phyloP scores from a whole-genome alignment of 345 rosid genomes.

The Jatropha curcas region DNA sequence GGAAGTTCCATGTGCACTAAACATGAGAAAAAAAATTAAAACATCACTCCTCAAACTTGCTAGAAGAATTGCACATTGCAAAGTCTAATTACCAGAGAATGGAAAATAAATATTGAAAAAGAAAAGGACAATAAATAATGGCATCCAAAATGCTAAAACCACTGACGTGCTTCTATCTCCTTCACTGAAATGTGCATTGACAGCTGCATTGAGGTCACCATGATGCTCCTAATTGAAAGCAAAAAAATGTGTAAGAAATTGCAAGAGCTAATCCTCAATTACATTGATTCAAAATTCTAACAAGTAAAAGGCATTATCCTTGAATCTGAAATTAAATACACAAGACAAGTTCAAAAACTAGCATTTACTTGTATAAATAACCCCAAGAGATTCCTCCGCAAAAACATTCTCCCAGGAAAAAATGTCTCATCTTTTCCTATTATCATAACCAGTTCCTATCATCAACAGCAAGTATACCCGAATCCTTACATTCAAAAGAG shows the following conservation, averaged over 20 bases:
- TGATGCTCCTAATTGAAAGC: slow-evolving; percentile 64
- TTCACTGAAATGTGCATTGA: slow-evolving; percentile 82
- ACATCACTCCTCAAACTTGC: slow-evolving; percentile 3
- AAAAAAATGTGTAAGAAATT: slow-evolving; percentile 22
- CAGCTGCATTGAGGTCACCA: slow-evolving; percentile 93
- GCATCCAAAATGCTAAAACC: background rate
- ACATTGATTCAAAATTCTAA: background rate
- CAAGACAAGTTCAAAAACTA: background rate
- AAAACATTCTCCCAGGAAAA: no score
- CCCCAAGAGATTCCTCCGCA: background rate
- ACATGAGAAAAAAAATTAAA: background rate
- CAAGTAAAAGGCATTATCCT: background rate
- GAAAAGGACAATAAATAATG: background rate
- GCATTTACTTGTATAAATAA: background rate
- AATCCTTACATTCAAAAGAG: no score
- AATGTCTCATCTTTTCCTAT: no score
- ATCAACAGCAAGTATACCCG: no score
- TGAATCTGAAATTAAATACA: background rate
- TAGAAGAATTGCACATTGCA: background rate
- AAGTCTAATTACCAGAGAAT: background rate
- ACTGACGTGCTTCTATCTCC: slow-evolving; percentile 73
- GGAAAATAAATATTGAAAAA: background rate
- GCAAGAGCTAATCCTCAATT: background rate
- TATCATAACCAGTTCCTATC: no score
- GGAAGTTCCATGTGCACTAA: slow-evolving; percentile 21